Conservation (phyloP, 176 grass and related monocot species). For the Luzula sylvatica region DNA sequence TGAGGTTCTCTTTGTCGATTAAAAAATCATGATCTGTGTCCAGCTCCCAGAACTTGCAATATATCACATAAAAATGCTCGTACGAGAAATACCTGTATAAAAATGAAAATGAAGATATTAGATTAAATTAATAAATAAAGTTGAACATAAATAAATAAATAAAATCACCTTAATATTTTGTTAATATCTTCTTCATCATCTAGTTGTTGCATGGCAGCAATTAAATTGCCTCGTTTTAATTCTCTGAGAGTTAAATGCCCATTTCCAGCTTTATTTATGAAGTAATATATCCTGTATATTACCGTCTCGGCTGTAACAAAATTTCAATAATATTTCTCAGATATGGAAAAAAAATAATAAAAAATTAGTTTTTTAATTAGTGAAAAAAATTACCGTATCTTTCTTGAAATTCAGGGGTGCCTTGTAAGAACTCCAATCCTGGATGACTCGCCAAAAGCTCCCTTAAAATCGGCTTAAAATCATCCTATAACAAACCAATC, state of each 20-base stretch:
- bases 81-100: constrained; percentile 92
- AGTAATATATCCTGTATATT: constrained; percentile 99
- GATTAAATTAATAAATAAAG: background rate
- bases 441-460: constrained; percentile 93
- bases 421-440: constrained; percentile 97
- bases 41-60: constrained; percentile 99
- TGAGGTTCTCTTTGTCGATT: constrained; percentile 98
- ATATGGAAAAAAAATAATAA: constrained; percentile 10
- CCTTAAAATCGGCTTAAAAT: constrained; percentile 85
- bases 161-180: constrained; percentile 88
- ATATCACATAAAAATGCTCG: constrained; percentile 99
- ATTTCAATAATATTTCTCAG: constrained; percentile 16
- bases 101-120: constrained; percentile 7
- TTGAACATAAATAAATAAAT: background rate
- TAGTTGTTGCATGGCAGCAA: constrained; percentile 91
- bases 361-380: background rate
- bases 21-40: constrained; percentile 99
- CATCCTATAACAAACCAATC: constrained; percentile 51
- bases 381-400: constrained; percentile 72
- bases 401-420: constrained; percentile 99
- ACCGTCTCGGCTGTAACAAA: constrained; percentile 86
- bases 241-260: constrained; percentile 82
- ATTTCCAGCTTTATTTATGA: constrained; percentile 95
- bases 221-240: constrained; percentile 92
- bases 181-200: constrained; percentile 99